phyloP scores from a whole-genome alignment of 179 eudicot species.

The Camellia oleifera region DNA sequence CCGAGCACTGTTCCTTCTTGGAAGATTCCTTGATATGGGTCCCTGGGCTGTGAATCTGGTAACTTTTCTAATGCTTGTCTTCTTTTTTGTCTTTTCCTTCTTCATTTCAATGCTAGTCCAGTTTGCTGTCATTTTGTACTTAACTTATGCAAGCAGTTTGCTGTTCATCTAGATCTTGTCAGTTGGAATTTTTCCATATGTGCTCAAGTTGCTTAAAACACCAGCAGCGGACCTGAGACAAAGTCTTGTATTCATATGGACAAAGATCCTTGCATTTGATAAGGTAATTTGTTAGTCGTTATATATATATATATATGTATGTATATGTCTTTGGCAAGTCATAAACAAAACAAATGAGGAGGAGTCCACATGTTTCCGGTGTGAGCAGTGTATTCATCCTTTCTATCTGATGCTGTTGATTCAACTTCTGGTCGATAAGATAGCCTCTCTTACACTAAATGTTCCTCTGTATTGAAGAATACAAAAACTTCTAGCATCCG shows the following conservation, averaged over 20 bases:
- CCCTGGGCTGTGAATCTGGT: not conserved
- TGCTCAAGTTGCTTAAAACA: not conserved
- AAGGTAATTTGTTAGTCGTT: not conserved
- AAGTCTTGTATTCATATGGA: not conserved
- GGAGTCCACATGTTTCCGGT: not conserved
- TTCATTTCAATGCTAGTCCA: not conserved
- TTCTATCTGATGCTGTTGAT: no score
- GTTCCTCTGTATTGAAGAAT: not conserved
- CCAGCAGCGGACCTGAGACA: not conserved
- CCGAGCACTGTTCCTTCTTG: not conserved
- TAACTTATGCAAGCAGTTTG: not conserved
- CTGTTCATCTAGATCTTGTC: not conserved
- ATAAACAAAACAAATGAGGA: not conserved
- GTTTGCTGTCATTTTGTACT: not conserved
- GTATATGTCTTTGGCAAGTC: not conserved
- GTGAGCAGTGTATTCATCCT: not conserved
- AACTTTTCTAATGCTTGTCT: not conserved
- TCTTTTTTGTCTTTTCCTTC: not conserved
- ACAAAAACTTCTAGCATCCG: not conserved
- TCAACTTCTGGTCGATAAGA: no score
- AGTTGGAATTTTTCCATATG: not conserved
- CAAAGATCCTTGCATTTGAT: not conserved
- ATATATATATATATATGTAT: no score
- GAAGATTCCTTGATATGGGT: constrained; percentile 1
- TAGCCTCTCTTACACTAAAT: no score